A percentile compares a stretch with the other conserved stretches of the same genome.
Conservation (phyloP, 2,329 filamentous ascomycete genomes). For the Lecanoromycetidae sp. region DNA sequence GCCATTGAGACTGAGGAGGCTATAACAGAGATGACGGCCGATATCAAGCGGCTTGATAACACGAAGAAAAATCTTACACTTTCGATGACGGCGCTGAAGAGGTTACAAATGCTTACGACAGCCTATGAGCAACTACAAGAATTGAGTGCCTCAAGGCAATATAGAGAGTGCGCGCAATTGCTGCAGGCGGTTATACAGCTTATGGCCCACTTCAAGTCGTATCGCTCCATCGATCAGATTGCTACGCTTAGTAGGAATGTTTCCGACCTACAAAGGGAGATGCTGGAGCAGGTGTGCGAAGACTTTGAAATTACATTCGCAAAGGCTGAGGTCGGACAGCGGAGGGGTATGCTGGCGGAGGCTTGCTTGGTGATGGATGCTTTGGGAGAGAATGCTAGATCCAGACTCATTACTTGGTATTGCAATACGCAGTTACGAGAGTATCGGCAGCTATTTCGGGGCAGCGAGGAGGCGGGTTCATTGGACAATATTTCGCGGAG, state of each 20-base stretch:
- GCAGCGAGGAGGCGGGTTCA: slow-evolving; percentile 91
- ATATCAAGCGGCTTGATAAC: slow-evolving; percentile 92
- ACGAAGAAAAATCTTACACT: slow-evolving; percentile 94
- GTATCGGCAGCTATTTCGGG: slow-evolving; percentile 88
- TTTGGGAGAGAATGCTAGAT: slow-evolving; percentile 72
- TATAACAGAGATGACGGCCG: slow-evolving; percentile 96
- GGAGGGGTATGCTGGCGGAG: slow-evolving; percentile 62
- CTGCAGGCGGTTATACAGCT: slow-evolving; percentile 92
- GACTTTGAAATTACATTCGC: slow-evolving; percentile 95
- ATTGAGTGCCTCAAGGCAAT: slow-evolving; percentile 74
- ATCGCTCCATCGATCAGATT: slow-evolving; percentile 95
- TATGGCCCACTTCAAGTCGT: slow-evolving; percentile 97
- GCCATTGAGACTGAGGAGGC: slow-evolving; percentile 87
- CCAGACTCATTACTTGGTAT: slow-evolving; percentile 85
- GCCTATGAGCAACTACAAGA: slow-evolving; percentile 93
- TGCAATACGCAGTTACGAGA: slow-evolving; percentile 93
- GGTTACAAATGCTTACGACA: slow-evolving; percentile 95
- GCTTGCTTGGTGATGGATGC: slow-evolving; percentile 92
- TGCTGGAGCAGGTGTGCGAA: slow-evolving; percentile 96
- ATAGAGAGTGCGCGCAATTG: slow-evolving; percentile 85
- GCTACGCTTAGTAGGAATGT: slow-evolving; percentile 86
- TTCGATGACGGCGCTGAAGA: slow-evolving; percentile 95
- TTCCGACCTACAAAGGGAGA: slow-evolving; percentile 78
- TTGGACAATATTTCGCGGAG: slow-evolving; percentile 91
- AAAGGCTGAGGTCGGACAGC: slow-evolving; percentile 65